Percentiles rank a stretch among this genome's conserved stretches.
phyloP scores from a whole-genome alignment of 2,329 filamentous ascomycete species.

The Blastomyces silverae region DNA sequence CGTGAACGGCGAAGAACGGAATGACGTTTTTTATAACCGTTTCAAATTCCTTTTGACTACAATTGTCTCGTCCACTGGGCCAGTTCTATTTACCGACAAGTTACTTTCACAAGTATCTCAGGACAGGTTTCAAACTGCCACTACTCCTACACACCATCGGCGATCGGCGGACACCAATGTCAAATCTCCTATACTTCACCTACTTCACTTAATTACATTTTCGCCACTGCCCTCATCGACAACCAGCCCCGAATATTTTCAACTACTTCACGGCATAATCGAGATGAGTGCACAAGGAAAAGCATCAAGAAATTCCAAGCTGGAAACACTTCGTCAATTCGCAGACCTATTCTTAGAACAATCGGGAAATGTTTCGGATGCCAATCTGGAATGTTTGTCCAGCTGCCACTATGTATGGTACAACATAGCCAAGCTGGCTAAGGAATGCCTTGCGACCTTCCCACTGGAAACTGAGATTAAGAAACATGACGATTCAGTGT shows the following conservation, averaged over 20 bases:
- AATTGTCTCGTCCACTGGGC: slow-evolving; percentile 47
- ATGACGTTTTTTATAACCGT: slow-evolving; percentile 42
- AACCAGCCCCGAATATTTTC: slow-evolving; percentile 27
- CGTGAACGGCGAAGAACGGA: slow-evolving; percentile 24
- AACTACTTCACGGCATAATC: slow-evolving; percentile 29
- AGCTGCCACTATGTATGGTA: slow-evolving; percentile 31
- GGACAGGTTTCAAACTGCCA: slow-evolving; percentile 45
- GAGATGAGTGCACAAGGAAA: slow-evolving; percentile 32
- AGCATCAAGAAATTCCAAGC: slow-evolving; percentile 32
- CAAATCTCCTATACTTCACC: slow-evolving; percentile 36
- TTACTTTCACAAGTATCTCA: slow-evolving; percentile 49
- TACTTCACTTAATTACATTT: slow-evolving; percentile 33
- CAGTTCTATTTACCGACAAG: slow-evolving; percentile 47
- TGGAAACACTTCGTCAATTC: slow-evolving; percentile 37
- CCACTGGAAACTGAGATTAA: slow-evolving; percentile 33
- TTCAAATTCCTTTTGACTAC: slow-evolving; percentile 48
- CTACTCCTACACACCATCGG: slow-evolving; percentile 33
- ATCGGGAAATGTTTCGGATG: slow-evolving; percentile 11
- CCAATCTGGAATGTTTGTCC: slow-evolving; percentile 7
- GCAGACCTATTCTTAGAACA: slow-evolving; percentile 26
- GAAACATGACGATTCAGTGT: slow-evolving; percentile 48
- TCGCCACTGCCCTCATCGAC: slow-evolving; percentile 17
- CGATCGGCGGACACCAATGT: slow-evolving; percentile 26
- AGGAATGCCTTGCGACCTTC: slow-evolving; percentile 37
- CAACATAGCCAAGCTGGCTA: slow-evolving; percentile 30